Conservation (phyloP, 2,329 filamentous ascomycete species). For the Hymenoscyphus repandus region DNA sequence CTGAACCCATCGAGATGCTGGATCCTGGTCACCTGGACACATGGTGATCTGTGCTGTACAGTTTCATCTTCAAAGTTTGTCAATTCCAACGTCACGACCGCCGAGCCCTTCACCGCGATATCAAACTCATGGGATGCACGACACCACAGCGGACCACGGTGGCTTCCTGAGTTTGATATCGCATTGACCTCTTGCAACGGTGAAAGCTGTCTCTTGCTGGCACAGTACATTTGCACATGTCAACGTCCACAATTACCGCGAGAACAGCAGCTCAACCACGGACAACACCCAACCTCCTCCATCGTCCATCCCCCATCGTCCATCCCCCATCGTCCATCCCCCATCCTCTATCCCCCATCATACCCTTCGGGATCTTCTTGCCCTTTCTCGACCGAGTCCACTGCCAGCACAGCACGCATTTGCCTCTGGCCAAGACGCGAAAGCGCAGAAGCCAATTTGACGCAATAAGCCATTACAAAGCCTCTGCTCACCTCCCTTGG, state of each 20-base stretch:
- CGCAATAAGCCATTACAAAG: constrained; percentile 1
- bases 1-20: background rate
- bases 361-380: background rate
- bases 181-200: background rate
- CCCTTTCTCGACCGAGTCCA: background rate
- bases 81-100: background rate
- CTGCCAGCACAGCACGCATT: constrained; percentile 1
- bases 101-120: background rate
- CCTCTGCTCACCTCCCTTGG: background rate
- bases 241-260: background rate
- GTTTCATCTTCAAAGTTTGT: too few relatives aligned
- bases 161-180: too few relatives aligned
- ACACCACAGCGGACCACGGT: too few relatives aligned
- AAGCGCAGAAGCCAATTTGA: background rate
- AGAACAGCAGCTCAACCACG: background rate
- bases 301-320: background rate
- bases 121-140: background rate
- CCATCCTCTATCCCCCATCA: background rate
- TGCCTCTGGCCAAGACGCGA: constrained; percentile 1
- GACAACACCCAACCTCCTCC: background rate
- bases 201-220: background rate
- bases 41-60: too few relatives aligned
- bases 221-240: background rate
- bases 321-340: background rate
- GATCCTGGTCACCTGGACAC: too few relatives aligned